Evolutionary conservation across 805 yeast species (phyloP), one percentile per base, ranked within the genome.

Genomic region (Pichia eremophila): DNA sequence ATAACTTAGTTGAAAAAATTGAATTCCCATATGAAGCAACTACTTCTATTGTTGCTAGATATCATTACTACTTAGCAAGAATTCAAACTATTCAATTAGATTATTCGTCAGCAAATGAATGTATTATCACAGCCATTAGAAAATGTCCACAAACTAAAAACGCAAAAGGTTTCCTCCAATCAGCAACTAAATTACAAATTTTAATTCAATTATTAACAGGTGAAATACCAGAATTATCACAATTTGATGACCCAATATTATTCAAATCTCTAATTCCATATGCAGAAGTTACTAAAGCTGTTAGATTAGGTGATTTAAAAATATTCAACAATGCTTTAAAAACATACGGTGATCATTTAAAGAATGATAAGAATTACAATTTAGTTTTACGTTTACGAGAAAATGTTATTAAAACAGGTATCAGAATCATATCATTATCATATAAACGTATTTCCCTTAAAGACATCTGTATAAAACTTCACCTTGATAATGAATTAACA

Each of bases 391-490:
- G 98, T 60, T 74, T 93, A 61, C 85, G 97, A 64, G 96, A 95
- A 62, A 93, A 91, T 64, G 99, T 93, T 52, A 93, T 93, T 68
- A 93, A 91, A 69, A 90, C 99, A 1, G 99, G 99, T 61, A 88
- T 93, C 51, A 79, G 98, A 65, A 85, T 87, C 59, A 87, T 93
- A 60, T 86, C 96, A 12, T 71, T 93, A 58, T 82, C 96, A 8
- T 93, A 93, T 70, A 85, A 93, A 51, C 82, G 79, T 63, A 93
- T 93, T 51, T 86, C 97, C 4, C 75, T 93, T 58, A 85, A 84
- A 65, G 99, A 93, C 62, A 89, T 93, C 48, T 93, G 99, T 66
- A 77, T 93, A 58, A 87, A 91, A 62, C 77, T 93, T 62, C 89
- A 85, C 57, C 75, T 93, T 52, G 99, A 91, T 59, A 82, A 90